Evolutionary conservation across 306 rosid species (phyloP).

Genomic region (Arachis stenosperma): DNA sequence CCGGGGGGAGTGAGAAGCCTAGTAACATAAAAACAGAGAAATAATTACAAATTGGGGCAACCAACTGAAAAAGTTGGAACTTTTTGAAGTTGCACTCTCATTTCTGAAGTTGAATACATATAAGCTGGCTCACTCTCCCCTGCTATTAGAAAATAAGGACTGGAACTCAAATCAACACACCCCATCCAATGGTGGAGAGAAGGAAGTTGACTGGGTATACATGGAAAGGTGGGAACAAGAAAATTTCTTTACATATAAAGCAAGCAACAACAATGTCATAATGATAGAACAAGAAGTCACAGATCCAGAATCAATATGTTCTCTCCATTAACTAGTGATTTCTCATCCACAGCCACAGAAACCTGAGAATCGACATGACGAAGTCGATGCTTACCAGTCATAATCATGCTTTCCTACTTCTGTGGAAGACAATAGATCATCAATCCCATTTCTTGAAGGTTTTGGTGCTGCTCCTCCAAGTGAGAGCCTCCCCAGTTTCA

Average conservation of each 20-base stretch:
- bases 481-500: slow-evolving; percentile 89
- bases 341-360: neutral
- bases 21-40: slow-evolving; percentile 32
- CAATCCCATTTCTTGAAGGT: slow-evolving; percentile 66
- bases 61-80: slow-evolving; percentile 15
- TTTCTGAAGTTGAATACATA: neutral
- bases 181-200: too few relatives aligned
- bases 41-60: slow-evolving; percentile 31
- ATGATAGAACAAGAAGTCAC: neutral
- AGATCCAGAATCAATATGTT: too few relatives aligned
- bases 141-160: too few relatives aligned
- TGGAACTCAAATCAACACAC: too few relatives aligned
- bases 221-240: too few relatives aligned
- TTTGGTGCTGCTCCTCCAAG: slow-evolving; percentile 77
- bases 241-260: neutral
- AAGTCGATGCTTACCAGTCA: slow-evolving; percentile 63
- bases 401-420: slow-evolving; percentile 97
- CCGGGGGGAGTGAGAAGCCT: slow-evolving; percentile 99
- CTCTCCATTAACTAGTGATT: too few relatives aligned
- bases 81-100: slow-evolving; percentile 5
- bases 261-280: slow-evolving; percentile 17
- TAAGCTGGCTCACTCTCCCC: too few relatives aligned
- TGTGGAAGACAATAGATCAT: slow-evolving; percentile 76
- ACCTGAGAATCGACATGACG: neutral
- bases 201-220: too few relatives aligned